Percentiles rank a stretch among this genome's conserved stretches.
These are phyloP conservation scores for Coemansia sp. DNA, from an alignment of 192 early-diverging fungal species.

Conservation along the genomic window DNA sequence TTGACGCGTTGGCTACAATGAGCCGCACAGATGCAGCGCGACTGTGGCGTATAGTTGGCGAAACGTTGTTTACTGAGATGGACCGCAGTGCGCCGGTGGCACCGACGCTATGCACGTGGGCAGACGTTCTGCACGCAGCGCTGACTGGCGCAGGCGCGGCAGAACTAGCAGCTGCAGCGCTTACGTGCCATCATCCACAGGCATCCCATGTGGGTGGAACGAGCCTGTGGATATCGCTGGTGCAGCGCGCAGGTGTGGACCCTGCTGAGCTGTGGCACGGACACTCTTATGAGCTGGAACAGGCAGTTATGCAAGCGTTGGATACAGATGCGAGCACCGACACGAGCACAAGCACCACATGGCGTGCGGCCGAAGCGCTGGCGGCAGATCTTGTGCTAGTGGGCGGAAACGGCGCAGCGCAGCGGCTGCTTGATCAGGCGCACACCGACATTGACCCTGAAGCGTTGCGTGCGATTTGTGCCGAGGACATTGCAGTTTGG, in stretches of 20 bases:
- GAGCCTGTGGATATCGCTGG: conserved; percentile 83
- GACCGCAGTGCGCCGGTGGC: not conserved
- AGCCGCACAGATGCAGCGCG: conserved; percentile 13
- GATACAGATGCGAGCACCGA: conserved; percentile 22
- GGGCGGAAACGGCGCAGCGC: conserved; percentile 30
- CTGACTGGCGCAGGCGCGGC: conserved; percentile 5
- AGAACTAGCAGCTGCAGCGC: conserved; percentile 54
- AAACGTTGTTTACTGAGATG: conserved; percentile 8
- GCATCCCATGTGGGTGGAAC: conserved; percentile 42
- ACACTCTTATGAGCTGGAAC: conserved; percentile 43
- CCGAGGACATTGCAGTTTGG: conserved; percentile 42
- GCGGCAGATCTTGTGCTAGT: conserved; percentile 33
- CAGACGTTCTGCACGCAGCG: conserved; percentile 20
- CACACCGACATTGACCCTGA: conserved; percentile 21
- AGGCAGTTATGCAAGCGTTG: conserved; percentile 50
- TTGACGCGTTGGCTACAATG: conserved; percentile 15
- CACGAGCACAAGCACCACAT: not conserved
- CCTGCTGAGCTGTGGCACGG: conserved; percentile 61
- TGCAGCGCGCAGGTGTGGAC: conserved; percentile 70
- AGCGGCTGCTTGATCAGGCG: conserved; percentile 34
- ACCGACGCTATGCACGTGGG: conserved; percentile 12
- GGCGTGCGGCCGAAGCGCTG: conserved; percentile 17
- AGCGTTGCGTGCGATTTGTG: conserved; percentile 13
- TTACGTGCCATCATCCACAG: conserved; percentile 51
- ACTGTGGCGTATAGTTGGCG: conserved; percentile 27